Conservation (phyloP, 208 protist species). For the Wallacemonas sp. region DNA sequence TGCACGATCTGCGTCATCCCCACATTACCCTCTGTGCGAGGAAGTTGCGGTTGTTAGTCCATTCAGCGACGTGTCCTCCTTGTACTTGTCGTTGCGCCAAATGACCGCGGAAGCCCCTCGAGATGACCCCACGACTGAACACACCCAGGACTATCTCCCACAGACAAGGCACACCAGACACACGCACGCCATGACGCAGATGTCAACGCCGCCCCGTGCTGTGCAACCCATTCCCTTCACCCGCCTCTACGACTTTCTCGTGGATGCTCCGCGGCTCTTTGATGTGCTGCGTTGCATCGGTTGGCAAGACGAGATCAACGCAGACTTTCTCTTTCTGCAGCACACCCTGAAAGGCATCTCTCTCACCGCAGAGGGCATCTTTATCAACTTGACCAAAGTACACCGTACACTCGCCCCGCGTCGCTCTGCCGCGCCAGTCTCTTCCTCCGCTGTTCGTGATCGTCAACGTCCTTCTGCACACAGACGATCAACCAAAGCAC, state of each 20-base stretch:
- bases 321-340: conserved; percentile 6
- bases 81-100: conserved; percentile 9
- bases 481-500: too few relatives aligned
- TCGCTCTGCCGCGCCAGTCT: too few relatives aligned
- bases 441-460: too few relatives aligned
- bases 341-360: conserved; percentile 9
- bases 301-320: conserved; percentile 15
- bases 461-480: too few relatives aligned
- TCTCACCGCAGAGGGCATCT: conserved; percentile 12
- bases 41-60: conserved; percentile 3
- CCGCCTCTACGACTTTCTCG: conserved; percentile 14
- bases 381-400: background rate
- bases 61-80: background rate
- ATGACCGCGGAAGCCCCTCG: background rate
- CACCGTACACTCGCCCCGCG: background rate
- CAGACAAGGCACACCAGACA: too few relatives aligned
- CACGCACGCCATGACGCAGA: background rate
- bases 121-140: too few relatives aligned
- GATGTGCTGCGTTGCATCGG: conserved; percentile 2
- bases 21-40: conserved; percentile 2
- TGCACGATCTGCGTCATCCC: background rate
- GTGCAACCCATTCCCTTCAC: conserved; percentile 15
- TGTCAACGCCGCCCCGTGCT: background rate
- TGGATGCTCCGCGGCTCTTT: background rate
- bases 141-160: too few relatives aligned